These are phyloP conservation scores for Pelargonium cotyledonis DNA, from an alignment of 441 rosid species.

Conservation along the genomic window DNA sequence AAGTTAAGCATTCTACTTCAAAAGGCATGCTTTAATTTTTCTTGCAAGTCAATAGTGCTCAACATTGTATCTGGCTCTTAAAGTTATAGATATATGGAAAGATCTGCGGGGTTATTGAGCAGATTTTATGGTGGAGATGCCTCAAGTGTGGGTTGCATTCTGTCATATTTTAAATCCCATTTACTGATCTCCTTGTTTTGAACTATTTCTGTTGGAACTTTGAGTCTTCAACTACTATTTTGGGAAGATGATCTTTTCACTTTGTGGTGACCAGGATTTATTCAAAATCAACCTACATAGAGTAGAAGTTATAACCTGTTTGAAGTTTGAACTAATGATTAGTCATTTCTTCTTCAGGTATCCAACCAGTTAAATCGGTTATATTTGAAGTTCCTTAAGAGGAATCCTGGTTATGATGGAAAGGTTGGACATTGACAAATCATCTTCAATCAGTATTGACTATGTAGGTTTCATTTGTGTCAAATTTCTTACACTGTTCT, in stretches of 20 bases:
- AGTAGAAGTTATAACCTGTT: slow-evolving; percentile 11
- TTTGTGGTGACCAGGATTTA: slow-evolving; percentile 4
- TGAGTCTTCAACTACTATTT: not conserved
- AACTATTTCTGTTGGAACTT: not conserved
- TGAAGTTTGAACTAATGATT: slow-evolving; percentile 20
- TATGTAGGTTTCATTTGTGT: slow-evolving; percentile 6
- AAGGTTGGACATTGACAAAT: slow-evolving; percentile 41
- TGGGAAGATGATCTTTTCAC: not conserved
- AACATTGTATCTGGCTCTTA: not conserved
- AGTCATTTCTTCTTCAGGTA: slow-evolving; percentile 46
- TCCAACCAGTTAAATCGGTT: slow-evolving; percentile 79
- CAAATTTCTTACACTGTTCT: slow-evolving; percentile 8
- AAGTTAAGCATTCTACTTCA: not conserved
- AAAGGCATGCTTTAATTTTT: slow-evolving; percentile 1
- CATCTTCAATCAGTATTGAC: slow-evolving; percentile 19
- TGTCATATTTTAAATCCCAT: not conserved
- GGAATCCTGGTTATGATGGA: slow-evolving; percentile 94
- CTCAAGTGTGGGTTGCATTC: not conserved
- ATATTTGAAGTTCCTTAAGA: slow-evolving; percentile 67
- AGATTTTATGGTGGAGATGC: slow-evolving; percentile 3
- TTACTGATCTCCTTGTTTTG: slow-evolving; percentile 1
- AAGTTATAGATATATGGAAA: not conserved
- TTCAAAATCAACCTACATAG: not conserved
- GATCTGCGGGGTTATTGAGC: not conserved
- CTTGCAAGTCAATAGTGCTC: not conserved